phyloP scores from a whole-genome alignment of 257 asterid genomes.

The Paraleonurus japonicus region DNA sequence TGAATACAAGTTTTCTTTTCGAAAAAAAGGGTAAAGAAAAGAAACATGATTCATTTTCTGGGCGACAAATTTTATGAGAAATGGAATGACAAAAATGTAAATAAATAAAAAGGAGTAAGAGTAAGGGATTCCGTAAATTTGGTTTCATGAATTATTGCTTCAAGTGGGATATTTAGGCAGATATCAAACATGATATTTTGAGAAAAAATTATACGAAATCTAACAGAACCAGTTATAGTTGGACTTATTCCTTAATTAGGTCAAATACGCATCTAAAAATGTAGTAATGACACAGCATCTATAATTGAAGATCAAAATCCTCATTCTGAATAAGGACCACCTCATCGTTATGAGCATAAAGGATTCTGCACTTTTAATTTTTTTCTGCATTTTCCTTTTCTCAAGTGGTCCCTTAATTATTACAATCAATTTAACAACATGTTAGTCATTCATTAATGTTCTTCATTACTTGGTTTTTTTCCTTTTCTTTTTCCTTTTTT shows the following conservation, averaged over 20 bases:
- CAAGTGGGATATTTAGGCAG: background rate
- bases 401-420: slow-evolving; percentile 40
- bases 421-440: slow-evolving; percentile 24
- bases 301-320: slow-evolving; percentile 16
- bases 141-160: background rate
- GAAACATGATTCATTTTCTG: too few species aligned
- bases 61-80: too few species aligned
- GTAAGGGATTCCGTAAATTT: too few species aligned
- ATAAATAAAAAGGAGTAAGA: background rate
- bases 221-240: slow-evolving; percentile 23
- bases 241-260: slow-evolving; percentile 24
- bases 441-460: slow-evolving; percentile 9
- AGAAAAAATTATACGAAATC: background rate
- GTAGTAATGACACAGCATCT: background rate
- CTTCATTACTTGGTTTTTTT: background rate
- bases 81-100: background rate
- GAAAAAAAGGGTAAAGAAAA: too few species aligned
- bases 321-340: slow-evolving; percentile 48
- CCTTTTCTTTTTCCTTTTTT: too few species aligned
- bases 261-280: slow-evolving; percentile 33
- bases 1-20: too few species aligned
- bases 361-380: slow-evolving; percentile 35
- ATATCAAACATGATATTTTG: background rate
- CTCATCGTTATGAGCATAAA: slow-evolving; percentile 41
- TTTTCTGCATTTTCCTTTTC: slow-evolving; percentile 21